Percentiles rank a stretch among this genome's conserved stretches.
Conservation (phyloP, 139 green algal species). For the Dunaliella sp. region DNA sequence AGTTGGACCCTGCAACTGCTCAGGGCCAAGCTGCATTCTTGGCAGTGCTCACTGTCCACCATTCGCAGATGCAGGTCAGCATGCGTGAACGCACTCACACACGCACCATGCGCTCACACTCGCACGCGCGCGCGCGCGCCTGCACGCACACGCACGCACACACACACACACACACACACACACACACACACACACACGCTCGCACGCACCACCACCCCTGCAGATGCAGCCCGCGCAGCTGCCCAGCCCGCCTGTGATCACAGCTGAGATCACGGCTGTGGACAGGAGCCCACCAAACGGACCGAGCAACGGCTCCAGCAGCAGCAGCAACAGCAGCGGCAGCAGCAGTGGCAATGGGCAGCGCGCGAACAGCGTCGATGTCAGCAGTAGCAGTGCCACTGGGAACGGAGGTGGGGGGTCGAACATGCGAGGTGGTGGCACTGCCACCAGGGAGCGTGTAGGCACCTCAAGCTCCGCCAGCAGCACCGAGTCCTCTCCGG, state of each 20-base stretch:
- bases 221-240: slow-evolving; percentile 3
- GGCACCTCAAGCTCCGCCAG: too few relatives aligned
- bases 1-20: too few relatives aligned
- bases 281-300: not conserved
- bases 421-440: not conserved
- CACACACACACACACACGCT: too few relatives aligned
- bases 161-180: too few relatives aligned
- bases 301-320: not conserved
- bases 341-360: not conserved
- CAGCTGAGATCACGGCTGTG: not conserved
- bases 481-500: not conserved
- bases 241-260: not conserved
- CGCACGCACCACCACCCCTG: not conserved
- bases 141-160: too few relatives aligned
- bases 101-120: too few relatives aligned
- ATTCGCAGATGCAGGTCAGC: too few relatives aligned
- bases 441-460: not conserved
- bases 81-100: too few relatives aligned
- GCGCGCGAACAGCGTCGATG: not conserved
- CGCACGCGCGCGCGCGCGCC: too few relatives aligned
- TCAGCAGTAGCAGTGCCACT: not conserved
- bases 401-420: not conserved
- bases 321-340: not conserved
- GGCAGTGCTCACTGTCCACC: too few relatives aligned
- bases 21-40: too few relatives aligned